Base-by-base conservation (phyloP, 371 early-diverging fungal species). In the Mortierella sp. region DNA sequence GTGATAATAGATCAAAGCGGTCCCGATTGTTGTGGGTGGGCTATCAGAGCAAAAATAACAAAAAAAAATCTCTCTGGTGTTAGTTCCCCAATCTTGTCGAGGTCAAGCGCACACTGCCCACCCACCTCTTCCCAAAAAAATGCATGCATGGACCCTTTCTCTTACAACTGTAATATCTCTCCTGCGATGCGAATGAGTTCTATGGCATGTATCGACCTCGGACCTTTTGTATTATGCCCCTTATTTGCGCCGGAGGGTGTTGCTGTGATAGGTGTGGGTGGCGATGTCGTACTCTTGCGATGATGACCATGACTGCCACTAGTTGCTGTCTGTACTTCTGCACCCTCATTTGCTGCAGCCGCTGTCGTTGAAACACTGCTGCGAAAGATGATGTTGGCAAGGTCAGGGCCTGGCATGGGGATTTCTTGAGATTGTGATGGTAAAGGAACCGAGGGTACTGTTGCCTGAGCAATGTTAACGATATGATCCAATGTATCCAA, bases 151-250 rank as follows among this genome's bases (percentile, higher is more conserved):
- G 5, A 19, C 7, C 13, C n/a, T 34, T 17, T 12, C 44, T 48
- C 74, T 60, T 74, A 74, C 76, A 74, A 60, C 28, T 74, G 76
- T 45, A 74, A 60, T 51, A 74, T 68, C 56, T 74, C 76, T 13
- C 60, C 76, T 12, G 76, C 63, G 41, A 74, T 74, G 10, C 76
- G 76, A 48, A 74, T 74, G 16, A 74, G 58, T 24, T 74, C 76
- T 25, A 74, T 74, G 10, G 76, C 76, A 28, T 74, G 76, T 37
- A 74, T 74, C 19, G 76, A 49, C 40, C 60, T 67, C 9, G 48
- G 76, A 22, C 68, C 64, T 34, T 68, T 67, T 0, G 41, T n/a
- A 31, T 28, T 54, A 1, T 48, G 19, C 19, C 34, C 51, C 51
- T 60, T 63, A 43, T 59, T 55, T 3, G 61, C 43, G 40, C 68